Conservation (phyloP, 2,329 filamentous ascomycete species). For the Aspergillus fischeri region DNA sequence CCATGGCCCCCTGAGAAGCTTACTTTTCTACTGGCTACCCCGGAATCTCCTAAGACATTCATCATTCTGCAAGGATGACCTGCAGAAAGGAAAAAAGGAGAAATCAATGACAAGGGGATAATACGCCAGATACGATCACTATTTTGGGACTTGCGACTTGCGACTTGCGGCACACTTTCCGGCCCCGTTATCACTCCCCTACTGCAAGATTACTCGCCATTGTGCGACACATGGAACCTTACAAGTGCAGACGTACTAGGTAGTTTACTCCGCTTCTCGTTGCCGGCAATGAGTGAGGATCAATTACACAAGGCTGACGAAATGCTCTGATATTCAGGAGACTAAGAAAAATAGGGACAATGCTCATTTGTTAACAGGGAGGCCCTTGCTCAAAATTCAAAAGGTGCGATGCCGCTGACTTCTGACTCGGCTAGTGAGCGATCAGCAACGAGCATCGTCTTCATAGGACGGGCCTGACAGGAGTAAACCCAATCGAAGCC, state of each 20-base stretch:
- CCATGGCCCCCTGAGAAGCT: constrained; percentile 9
- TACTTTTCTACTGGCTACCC: constrained; percentile 8
- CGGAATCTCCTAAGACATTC: constrained; percentile 6
- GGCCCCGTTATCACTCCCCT: neutral
- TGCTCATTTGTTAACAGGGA: neutral
- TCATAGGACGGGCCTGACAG: neutral
- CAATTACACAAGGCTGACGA: constrained; percentile 3
- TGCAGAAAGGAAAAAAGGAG: neutral
- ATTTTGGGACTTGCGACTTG: no score
- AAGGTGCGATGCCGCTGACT: neutral
- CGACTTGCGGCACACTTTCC: no score
- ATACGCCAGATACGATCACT: no score
- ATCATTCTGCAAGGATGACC: neutral
- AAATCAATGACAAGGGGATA: neutral
- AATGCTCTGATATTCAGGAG: neutral
- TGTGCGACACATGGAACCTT: constrained; percentile 10
- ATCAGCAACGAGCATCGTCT: neutral
- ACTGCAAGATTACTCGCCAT: constrained; percentile 2
- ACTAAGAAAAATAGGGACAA: neutral
- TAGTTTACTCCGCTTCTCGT: neutral
- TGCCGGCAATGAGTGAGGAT: neutral
- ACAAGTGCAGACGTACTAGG: neutral
- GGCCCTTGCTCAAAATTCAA: neutral
- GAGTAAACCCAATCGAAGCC: neutral
- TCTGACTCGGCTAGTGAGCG: neutral